Conservation (phyloP, 2,329 filamentous ascomycete genomes). For the Tolypocladium sp. region DNA sequence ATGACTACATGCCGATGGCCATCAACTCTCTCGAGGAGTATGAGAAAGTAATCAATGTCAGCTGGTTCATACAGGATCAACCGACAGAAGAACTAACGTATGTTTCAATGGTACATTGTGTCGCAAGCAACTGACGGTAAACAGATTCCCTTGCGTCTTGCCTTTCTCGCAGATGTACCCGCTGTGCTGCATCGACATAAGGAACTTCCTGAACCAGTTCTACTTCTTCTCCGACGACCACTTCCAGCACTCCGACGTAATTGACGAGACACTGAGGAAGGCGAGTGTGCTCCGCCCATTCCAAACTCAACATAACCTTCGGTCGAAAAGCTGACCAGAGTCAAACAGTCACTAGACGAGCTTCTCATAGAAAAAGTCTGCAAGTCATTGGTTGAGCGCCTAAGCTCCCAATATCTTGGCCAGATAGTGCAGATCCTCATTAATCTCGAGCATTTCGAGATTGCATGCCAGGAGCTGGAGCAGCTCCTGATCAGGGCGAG, state of each 20-base stretch:
- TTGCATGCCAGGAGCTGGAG: slow-evolving; percentile 83
- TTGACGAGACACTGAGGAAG: slow-evolving; percentile 82
- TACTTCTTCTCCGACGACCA: slow-evolving; percentile 97
- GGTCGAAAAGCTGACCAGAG: background rate
- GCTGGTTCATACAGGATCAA: slow-evolving; percentile 88
- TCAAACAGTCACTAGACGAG: slow-evolving; percentile 70
- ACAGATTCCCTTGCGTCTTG: slow-evolving; percentile 83
- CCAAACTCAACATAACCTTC: background rate
- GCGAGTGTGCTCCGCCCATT: slow-evolving; percentile 27
- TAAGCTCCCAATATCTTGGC: slow-evolving; percentile 87
- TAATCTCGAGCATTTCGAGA: slow-evolving; percentile 95
- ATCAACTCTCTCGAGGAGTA: slow-evolving; percentile 87
- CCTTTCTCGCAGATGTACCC: slow-evolving; percentile 99
- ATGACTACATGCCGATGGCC: slow-evolving; percentile 99
- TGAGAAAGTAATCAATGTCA: slow-evolving; percentile 90
- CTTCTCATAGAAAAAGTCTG: slow-evolving; percentile 91
- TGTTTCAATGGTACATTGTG: slow-evolving; percentile 16
- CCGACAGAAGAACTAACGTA: slow-evolving; percentile 65
- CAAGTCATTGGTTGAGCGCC: slow-evolving; percentile 75
- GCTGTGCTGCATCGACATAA: slow-evolving; percentile 93
- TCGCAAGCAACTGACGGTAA: slow-evolving; percentile 2
- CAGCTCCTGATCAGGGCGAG: slow-evolving; percentile 75
- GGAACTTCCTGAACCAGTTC: slow-evolving; percentile 96
- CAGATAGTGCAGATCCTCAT: slow-evolving; percentile 98
- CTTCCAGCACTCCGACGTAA: slow-evolving; percentile 80